Evolutionary conservation across 225 moss, liverwort and hornwort species (phyloP).

Genomic region (Sphagnum contortum): DNA sequence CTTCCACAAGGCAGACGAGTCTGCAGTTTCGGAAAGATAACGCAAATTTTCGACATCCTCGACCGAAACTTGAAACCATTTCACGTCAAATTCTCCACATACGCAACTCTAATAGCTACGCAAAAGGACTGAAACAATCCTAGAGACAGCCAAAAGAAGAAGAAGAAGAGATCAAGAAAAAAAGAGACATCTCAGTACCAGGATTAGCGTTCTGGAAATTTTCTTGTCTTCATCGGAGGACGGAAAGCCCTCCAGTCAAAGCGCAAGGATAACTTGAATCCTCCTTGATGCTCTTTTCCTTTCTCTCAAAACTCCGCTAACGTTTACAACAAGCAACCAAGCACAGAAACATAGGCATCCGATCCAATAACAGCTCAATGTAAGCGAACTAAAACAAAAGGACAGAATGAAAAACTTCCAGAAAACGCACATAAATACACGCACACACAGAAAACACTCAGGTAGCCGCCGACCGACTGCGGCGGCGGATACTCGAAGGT

Average conservation of each 20-base stretch:
- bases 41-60: slow-evolving; percentile 15
- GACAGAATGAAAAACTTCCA: too few species aligned
- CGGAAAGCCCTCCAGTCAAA: slow-evolving; percentile 25
- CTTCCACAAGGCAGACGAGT: slow-evolving; percentile 2
- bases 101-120: too few species aligned
- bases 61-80: slow-evolving; percentile 3
- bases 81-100: too few species aligned
- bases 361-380: too few species aligned
- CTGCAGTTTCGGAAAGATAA: slow-evolving; percentile 16
- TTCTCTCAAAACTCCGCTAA: too few species aligned
- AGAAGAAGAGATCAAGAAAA: not conserved
- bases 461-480: too few species aligned
- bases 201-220: slow-evolving; percentile 56
- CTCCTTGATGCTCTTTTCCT: slow-evolving; percentile 20
- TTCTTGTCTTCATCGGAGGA: slow-evolving; percentile 31
- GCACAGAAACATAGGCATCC: too few species aligned
- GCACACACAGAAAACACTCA: too few species aligned
- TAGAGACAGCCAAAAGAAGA: slow-evolving; percentile 6
- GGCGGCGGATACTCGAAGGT: too few species aligned
- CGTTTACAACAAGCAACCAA: too few species aligned
- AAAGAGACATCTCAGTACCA: slow-evolving; percentile 26
- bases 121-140: not conserved
- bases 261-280: slow-evolving; percentile 69
- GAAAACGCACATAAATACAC: too few species aligned
- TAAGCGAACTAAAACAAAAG: too few species aligned